A percentile compares a stretch with the other conserved stretches of the same genome.
phyloP scores from a whole-genome alignment of 352 stramenopile species.

The Pythium monospermum region DNA sequence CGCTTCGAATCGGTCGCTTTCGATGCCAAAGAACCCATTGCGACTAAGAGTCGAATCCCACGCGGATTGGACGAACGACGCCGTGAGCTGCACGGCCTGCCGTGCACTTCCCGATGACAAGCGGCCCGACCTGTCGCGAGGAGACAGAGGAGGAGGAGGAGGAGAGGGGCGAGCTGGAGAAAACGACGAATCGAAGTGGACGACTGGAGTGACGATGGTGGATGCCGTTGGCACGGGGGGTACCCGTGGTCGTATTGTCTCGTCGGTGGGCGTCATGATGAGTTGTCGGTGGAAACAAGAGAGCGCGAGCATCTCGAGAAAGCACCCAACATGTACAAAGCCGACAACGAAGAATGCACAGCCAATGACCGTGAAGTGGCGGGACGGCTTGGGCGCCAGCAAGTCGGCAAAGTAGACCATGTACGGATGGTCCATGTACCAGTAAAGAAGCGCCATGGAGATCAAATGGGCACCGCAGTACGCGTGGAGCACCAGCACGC shows the following conservation, averaged over 20 bases:
- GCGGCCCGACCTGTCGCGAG: no score
- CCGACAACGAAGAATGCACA: not conserved
- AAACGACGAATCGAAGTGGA: no score
- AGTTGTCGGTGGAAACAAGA: not conserved
- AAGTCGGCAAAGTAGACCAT: constrained; percentile 18
- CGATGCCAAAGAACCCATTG: constrained; percentile 2
- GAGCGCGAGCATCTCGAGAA: not conserved
- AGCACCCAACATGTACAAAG: not conserved
- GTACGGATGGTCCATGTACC: constrained; percentile 20
- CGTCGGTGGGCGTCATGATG: no score
- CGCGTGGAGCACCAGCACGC: not conserved
- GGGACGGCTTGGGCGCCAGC: constrained; percentile 4
- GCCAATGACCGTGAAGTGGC: constrained; percentile 11
- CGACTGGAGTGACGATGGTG: no score
- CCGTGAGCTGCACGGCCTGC: no score
- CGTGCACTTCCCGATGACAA: no score
- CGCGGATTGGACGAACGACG: no score
- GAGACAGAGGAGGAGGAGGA: no score
- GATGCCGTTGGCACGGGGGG: no score
- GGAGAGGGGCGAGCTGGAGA: no score
- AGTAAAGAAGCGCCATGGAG: constrained; percentile 7
- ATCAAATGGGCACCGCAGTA: constrained; percentile 3
- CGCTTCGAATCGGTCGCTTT: constrained; percentile 4
- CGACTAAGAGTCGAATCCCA: no score
- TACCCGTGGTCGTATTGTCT: no score